phyloP scores from a whole-genome alignment of 1,139 yeast species.

The Debaryomyces robertsiae region DNA sequence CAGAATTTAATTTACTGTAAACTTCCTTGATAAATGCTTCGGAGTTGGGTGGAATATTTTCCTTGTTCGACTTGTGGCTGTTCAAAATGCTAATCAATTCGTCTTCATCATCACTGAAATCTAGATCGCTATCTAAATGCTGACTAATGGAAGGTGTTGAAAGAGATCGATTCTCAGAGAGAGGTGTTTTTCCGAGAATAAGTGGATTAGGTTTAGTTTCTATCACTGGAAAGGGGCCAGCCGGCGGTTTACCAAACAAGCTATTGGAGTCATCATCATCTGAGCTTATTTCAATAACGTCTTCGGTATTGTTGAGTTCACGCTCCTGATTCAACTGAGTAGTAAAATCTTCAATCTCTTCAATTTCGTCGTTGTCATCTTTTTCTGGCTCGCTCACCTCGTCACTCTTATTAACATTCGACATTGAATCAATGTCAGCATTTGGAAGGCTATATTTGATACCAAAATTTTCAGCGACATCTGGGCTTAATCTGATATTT shows the following conservation, averaged over 20 bases:
- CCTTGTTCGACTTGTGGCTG: constrained; percentile 16
- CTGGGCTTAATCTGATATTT: constrained; percentile 32
- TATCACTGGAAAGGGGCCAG: not conserved
- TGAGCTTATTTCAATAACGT: constrained; percentile 35
- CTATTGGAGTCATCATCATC: constrained; percentile 30
- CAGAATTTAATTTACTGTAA: constrained; percentile 51
- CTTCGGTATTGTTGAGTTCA: constrained; percentile 31
- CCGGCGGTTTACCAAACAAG: constrained; percentile 1
- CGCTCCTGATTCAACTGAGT: constrained; percentile 49
- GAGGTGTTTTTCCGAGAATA: constrained; percentile 6
- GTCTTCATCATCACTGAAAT: constrained; percentile 43
- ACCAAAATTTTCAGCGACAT: constrained; percentile 34
- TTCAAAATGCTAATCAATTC: constrained; percentile 30
- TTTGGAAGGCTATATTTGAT: constrained; percentile 21
- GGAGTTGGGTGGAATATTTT: constrained; percentile 33
- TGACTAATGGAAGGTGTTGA: constrained; percentile 6
- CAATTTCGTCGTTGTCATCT: constrained; percentile 27
- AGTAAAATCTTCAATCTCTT: constrained; percentile 33
- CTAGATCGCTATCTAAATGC: constrained; percentile 29
- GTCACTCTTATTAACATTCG: constrained; percentile 11
- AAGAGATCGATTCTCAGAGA: constrained; percentile 7
- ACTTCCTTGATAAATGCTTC: constrained; percentile 57
- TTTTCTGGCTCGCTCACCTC: constrained; percentile 18
- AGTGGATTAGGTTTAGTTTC: constrained; percentile 8
- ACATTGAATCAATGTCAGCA: constrained; percentile 15